Base-by-base conservation (phyloP, 345 rosid species). In the Citrus sp. region DNA sequence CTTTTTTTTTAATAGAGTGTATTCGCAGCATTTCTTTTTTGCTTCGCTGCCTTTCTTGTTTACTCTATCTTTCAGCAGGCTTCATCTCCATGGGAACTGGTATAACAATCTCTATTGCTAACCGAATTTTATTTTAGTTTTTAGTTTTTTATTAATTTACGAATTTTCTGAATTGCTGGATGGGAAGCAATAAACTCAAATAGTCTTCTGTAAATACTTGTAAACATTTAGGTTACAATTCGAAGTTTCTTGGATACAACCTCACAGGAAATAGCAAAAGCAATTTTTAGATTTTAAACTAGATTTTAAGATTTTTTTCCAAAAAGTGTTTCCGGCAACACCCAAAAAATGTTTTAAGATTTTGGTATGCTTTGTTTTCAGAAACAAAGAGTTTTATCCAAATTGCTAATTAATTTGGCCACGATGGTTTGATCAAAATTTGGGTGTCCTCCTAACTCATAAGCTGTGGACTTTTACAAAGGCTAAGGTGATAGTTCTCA, bases 61-160 rank as follows among this genome's bases (percentile, higher is more conserved):
- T 91, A 85, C 85, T 92, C 95, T 75, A 90, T 86, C 79, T 88
- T 75, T 80, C 93, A 85, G 84, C 98, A 94, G 84, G 83, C 88
- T 73, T 78, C 77, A 1, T 90, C 89, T 74, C 99, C 99, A 67
- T 94, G 99, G 99, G 93, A 94, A 82, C 78, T 92, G 94, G 99
- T 96, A 86, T 19, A 42, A 58, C 66, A 54, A 42, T 35, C n/a
- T 34, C 77, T 62, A n/a, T 40, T 28, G 60, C 67, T 59, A 21
- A 28, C 63, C 30, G 37, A 54, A 21, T 67, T 32, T 30, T 30
- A 21, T 10, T 22, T 5, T 19, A n/a, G 6, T 34, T 5, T 40
- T 74, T 79, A 46, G 42, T 24, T 32, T 35, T 25, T 13, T 4
- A 2, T 54, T 25, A 49, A 24, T 64, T 27, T 19, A 13, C 32